Evolutionary conservation across 2,329 filamentous ascomycete species (phyloP), one percentile per base, ranked within the genome.

Genomic region (Penicillium sp.): DNA sequence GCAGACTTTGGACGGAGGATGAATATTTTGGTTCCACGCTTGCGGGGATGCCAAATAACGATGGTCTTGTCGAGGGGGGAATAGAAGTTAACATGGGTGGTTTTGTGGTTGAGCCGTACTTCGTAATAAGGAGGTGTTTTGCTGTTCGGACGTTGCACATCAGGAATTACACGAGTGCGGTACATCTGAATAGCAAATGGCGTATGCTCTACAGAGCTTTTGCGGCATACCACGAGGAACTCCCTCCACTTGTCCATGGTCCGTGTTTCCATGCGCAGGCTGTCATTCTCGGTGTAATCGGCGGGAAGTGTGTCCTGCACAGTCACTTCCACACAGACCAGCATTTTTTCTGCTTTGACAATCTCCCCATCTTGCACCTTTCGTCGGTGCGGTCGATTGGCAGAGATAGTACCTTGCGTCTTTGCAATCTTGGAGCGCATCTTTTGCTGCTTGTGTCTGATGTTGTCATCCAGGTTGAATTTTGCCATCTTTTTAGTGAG

Each of bases 261-360:
- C 53, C 81, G 78, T 9, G 84, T 84, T 60, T 86, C 82, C 47
- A 85, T 80, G 60, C 82, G 81, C 58, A 84, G 76, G 60, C 83
- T 86, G 46, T 82, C 80, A 62, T 87, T 87, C 68, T 89, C 86
- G 54, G 85, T 82, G 62, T 84, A 89, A 57, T 88, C 84, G 7
- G 82, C 79, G 0, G 84, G 81, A 9, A 87, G 73, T 4, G 81
- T 64, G n/a, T 74, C 76, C 61, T 81, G 79, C 41, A 77, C 66
- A 7, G 77, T 80, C 41, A 78, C 77, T 64, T 87, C 86, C 25
- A 87, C 80, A 23, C 84, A 80, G 21, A 89, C 82, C 23, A 89
- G 80, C 86, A 89, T 89, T 58, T 82, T 84, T 67, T 88, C 86
- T 72, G 86, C 86, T 71, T 88, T 88, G 57, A 89, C 76, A 51